Conservation (phyloP, 257 asterid species). For the Penstemon barbatus region DNA sequence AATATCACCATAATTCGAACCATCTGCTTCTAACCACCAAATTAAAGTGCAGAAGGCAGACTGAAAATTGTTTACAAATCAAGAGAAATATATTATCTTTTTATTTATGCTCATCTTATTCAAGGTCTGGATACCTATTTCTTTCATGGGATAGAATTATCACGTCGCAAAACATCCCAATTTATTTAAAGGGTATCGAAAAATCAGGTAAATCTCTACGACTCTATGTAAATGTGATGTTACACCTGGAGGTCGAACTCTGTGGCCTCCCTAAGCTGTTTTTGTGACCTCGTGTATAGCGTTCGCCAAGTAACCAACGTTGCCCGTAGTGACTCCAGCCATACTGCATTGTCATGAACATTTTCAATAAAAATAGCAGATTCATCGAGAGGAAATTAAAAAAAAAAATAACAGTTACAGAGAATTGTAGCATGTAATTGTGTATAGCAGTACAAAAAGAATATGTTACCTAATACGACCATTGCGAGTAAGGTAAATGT, state of each 20-base stretch:
- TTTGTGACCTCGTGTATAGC: slow-evolving; percentile 90
- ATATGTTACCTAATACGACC: slow-evolving; percentile 87
- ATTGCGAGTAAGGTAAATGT: slow-evolving; percentile 93
- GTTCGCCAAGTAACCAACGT: slow-evolving; percentile 84
- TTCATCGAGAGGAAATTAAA: not conserved
- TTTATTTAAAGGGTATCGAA: slow-evolving; percentile 25
- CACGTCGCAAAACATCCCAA: not conserved
- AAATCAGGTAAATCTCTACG: slow-evolving; percentile 9
- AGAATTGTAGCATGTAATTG: not conserved
- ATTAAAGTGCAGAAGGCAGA: not conserved
- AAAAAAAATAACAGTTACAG: not conserved
- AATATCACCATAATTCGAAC: not conserved
- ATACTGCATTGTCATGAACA: slow-evolving; percentile 49
- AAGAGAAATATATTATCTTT: slow-evolving; percentile 18
- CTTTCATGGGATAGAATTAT: not conserved
- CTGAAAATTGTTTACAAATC: slow-evolving; percentile 3
- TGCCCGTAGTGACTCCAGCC: slow-evolving; percentile 97
- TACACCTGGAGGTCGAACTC: not conserved
- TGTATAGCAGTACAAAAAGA: not conserved
- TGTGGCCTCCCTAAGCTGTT: slow-evolving; percentile 43
- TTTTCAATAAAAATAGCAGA: not conserved
- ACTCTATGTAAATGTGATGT: slow-evolving; percentile 13
- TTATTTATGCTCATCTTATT: slow-evolving; percentile 14
- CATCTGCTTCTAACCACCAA: not conserved
- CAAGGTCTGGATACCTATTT: slow-evolving; percentile 18